Conservation (phyloP, 1,284 basidiomycete genomes). For the Microbotryum saponariae region DNA sequence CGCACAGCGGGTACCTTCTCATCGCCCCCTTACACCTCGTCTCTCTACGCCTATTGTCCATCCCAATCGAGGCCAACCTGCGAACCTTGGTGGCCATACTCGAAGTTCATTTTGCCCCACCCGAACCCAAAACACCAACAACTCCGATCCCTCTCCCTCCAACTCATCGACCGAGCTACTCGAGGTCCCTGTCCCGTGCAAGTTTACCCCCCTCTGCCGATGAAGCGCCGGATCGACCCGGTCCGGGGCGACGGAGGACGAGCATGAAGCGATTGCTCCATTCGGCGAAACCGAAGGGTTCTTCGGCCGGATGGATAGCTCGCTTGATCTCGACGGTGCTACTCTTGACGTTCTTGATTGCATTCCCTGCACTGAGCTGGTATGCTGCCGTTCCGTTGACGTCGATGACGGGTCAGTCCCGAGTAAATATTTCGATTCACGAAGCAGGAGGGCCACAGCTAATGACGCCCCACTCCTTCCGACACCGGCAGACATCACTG, state of each 20-base stretch:
- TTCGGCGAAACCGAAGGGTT: neutral
- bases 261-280: slow-evolving; percentile 9
- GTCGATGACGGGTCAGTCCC: slow-evolving; percentile 17
- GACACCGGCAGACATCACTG: neutral
- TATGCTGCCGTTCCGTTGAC: slow-evolving; percentile 33
- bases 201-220: neutral
- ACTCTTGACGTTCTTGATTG: slow-evolving; percentile 30
- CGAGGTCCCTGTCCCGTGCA: slow-evolving; percentile 2
- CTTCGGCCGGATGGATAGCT: slow-evolving; percentile 5
- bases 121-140: neutral
- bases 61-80: slow-evolving; percentile 3
- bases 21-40: slow-evolving; percentile 28
- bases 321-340: slow-evolving; percentile 16
- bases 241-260: slow-evolving; percentile 5
- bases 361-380: slow-evolving; percentile 34
- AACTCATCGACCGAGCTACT: neutral
- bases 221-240: slow-evolving; percentile 5
- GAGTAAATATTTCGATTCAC: too few relatives aligned
- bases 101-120: slow-evolving; percentile 10
- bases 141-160: too few relatives aligned
- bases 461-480: neutral
- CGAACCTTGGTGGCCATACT: slow-evolving; percentile 10
- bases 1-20: slow-evolving; percentile 32
- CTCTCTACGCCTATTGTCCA: slow-evolving; percentile 13
- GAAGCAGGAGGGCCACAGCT: too few relatives aligned